Percentiles rank a stretch among this genome's conserved stretches.
Conservation (phyloP, 208 protist species). For the Leishmania tropica region DNA sequence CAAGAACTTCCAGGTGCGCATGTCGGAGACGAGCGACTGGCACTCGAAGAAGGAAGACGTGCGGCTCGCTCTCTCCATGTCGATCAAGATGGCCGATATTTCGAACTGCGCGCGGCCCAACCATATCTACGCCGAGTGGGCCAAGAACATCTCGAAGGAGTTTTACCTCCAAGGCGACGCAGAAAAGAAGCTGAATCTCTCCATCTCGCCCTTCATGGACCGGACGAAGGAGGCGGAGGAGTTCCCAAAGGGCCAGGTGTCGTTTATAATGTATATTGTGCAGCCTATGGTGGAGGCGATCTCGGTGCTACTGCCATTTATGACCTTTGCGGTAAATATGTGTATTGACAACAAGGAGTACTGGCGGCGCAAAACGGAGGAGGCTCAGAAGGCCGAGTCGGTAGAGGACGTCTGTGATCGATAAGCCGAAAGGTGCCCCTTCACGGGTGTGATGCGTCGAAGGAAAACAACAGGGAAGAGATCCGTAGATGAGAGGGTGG, state of each 20-base stretch:
- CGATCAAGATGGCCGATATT: constrained; percentile 96
- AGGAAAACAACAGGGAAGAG: neutral
- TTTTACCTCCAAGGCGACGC: constrained; percentile 95
- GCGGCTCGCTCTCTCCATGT: constrained; percentile 88
- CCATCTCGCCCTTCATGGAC: constrained; percentile 94
- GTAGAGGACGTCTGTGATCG: neutral
- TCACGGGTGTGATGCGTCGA: neutral
- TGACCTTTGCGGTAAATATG: constrained; percentile 79
- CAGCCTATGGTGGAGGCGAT: constrained; percentile 89
- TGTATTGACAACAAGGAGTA: constrained; percentile 87
- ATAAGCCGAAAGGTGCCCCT: neutral
- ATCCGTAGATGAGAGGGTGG: neutral
- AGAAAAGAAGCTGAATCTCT: constrained; percentile 76
- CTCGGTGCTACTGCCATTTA: constrained; percentile 75
- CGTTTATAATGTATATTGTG: constrained; percentile 94
- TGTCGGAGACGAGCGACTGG: constrained; percentile 82
- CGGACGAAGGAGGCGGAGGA: constrained; percentile 77
- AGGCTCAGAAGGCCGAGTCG: constrained; percentile 3
- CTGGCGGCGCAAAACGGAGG: constrained; percentile 67
- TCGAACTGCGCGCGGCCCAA: constrained; percentile 91
- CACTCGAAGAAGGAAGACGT: constrained; percentile 81
- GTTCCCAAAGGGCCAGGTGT: constrained; percentile 90
- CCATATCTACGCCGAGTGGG: constrained; percentile 91
- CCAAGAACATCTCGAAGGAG: constrained; percentile 91
- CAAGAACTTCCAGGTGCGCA: constrained; percentile 77